Evolutionary conservation across 768 basidiomycete genomes (phyloP), one percentile per base, ranked within the genome.

Genomic region (Gloeophyllum trabeum): DNA sequence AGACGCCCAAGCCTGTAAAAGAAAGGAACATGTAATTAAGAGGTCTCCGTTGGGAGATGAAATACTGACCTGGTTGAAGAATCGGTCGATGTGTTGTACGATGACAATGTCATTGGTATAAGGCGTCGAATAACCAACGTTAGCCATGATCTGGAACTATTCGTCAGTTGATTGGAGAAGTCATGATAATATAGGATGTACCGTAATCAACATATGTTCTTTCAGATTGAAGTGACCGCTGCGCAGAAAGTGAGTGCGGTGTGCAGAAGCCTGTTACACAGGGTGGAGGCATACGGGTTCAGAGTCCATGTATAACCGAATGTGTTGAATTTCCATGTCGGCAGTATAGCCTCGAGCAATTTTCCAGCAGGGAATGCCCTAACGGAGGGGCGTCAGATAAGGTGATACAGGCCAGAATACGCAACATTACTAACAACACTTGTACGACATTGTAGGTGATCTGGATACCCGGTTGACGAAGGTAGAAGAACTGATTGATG

Each of bases 401-500:
- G n/a, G n/a, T n/a, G n/a, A n/a, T n/a, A n/a, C n/a, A n/a, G n/a
- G n/a, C n/a, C n/a, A n/a, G n/a, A n/a, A n/a, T n/a, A n/a, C n/a
- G n/a, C n/a, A n/a, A n/a, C n/a, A n/a, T n/a, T n/a, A n/a, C n/a
- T n/a, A n/a, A n/a, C n/a, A 30, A 16, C 10, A 30, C 10, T 16
- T 30, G 28, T 7, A 16, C 28, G 16, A 30, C 28, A 30, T 30
- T 30, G 16, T 7, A 30, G 10, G 10, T 16, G 16, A 30, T 16
- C 10, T 16, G 10, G 28, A 30, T 30, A 16, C 44, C 26, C n/a
- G 65, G 64, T 40, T 49, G 54, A 38, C 59, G 56, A 41, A 63
- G 51, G 42, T 45, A 51, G 53, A 55, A 57, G 39, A 57, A 50
- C 39, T 58, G 58, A 36, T 57, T 60, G 48, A 60, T 55, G 45